A percentile compares a stretch with the other conserved stretches of the same genome.
Evolutionary conservation across 345 rosid genomes (phyloP).

Genomic region (Eucalyptus lansdowneana): DNA sequence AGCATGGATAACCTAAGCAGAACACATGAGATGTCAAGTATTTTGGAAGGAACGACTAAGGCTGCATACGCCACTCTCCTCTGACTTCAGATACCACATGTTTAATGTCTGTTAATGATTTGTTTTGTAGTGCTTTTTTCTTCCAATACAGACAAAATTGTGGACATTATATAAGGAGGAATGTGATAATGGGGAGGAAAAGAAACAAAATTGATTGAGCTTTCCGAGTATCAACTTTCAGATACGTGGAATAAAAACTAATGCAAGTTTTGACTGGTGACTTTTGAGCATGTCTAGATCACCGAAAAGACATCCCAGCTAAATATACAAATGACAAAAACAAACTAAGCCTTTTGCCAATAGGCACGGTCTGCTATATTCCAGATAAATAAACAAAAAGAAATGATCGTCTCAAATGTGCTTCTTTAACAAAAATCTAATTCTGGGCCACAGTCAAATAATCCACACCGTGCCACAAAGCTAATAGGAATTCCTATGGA

Average conservation of each 20-base stretch:
- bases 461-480: neutral
- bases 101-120: neutral
- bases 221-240: neutral
- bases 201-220: neutral
- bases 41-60: neutral
- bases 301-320: neutral
- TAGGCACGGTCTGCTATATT: neutral
- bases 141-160: neutral
- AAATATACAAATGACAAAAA: neutral
- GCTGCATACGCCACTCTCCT: neutral
- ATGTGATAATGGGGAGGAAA: neutral
- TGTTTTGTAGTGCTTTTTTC: neutral
- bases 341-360: neutral
- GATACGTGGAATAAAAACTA: neutral
- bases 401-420: neutral
- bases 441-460: neutral
- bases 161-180: neutral
- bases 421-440: neutral
- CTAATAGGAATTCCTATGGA: neutral
- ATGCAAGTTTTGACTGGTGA: neutral
- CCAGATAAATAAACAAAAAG: neutral
- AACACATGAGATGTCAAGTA: neutral
- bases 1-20: slow-evolving; percentile 58
- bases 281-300: neutral
- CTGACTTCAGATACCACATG: neutral